Conservation (phyloP, 805 yeast species). For the Kluyveromyces siamensis region DNA sequence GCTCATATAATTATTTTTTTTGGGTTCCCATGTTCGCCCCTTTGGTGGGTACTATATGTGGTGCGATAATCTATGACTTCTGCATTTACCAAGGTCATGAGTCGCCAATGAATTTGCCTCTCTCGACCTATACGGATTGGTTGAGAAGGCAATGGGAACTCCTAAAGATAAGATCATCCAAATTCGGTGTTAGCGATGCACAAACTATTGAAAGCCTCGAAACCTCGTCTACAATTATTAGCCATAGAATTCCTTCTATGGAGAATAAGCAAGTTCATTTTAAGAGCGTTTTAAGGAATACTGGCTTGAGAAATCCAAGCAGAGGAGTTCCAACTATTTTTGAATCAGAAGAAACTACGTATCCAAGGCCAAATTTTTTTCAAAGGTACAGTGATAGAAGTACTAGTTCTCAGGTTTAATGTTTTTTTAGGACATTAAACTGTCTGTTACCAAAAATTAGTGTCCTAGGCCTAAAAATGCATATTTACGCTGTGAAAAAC, state of each 20-base stretch:
- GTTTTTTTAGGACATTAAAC: no score
- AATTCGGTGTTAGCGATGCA: conserved; percentile 17
- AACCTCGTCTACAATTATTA: not conserved
- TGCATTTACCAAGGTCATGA: conserved; percentile 44
- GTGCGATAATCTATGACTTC: conserved; percentile 44
- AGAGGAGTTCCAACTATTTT: conserved; percentile 26
- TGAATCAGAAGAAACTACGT: conserved; percentile 16
- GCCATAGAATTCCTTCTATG: not conserved
- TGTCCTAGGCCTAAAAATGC: no score
- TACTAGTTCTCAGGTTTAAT: not conserved
- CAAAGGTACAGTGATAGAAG: not conserved
- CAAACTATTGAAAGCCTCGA: not conserved
- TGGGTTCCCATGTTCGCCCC: conserved; percentile 51
- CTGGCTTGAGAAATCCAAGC: conserved; percentile 8
- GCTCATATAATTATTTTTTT: conserved; percentile 34
- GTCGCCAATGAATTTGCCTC: conserved; percentile 41
- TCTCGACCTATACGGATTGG: conserved; percentile 17
- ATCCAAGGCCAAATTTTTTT: not conserved
- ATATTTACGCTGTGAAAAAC: conserved; percentile 38
- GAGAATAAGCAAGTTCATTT: conserved; percentile 20
- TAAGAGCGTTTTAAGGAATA: conserved; percentile 14
- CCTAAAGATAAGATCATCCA: conserved; percentile 7
- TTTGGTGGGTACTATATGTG: conserved; percentile 37
- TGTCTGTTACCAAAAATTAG: no score
- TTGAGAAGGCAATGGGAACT: conserved; percentile 16